Percentiles rank a stretch among this genome's conserved stretches.
phyloP scores from a whole-genome alignment of 768 basidiomycete genomes.

The Suillus lakei region DNA sequence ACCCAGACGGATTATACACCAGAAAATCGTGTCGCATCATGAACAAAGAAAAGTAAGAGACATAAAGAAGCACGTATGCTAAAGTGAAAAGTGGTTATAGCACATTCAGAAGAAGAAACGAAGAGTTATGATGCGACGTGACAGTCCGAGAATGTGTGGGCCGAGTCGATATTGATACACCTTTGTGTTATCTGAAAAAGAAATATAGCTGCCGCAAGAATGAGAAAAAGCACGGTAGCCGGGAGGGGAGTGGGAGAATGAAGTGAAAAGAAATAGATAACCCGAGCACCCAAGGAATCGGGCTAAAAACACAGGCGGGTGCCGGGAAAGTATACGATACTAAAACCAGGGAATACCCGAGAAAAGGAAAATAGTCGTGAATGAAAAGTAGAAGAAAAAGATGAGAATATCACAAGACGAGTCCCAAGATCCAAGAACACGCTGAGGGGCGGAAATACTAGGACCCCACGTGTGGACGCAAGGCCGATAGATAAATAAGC shows the following conservation, averaged over 20 bases:
- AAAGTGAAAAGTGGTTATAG: constrained; percentile 18
- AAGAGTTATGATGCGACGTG: constrained; percentile 36
- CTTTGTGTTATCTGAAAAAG: not conserved
- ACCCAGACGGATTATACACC: constrained; percentile 30
- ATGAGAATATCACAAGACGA: constrained; percentile 25
- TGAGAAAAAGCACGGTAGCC: not conserved
- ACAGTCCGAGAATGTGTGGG: constrained; percentile 32
- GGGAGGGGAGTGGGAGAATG: constrained; percentile 4
- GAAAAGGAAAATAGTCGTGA: constrained; percentile 9
- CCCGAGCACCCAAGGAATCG: constrained; percentile 19
- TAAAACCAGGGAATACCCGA: constrained; percentile 27
- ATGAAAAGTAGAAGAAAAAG: constrained; percentile 15
- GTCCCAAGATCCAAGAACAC: constrained; percentile 51
- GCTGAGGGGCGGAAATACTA: constrained; percentile 34
- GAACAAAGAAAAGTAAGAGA: constrained; percentile 24
- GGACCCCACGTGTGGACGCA: constrained; percentile 25
- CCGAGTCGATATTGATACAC: constrained; percentile 41
- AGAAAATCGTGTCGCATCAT: constrained; percentile 40
- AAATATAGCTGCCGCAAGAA: not conserved
- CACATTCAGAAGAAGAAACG: constrained; percentile 23
- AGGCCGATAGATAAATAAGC: constrained; percentile 39
- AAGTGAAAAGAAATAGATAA: constrained; percentile 22
- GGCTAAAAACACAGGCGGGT: constrained; percentile 33
- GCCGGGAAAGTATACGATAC: constrained; percentile 25
- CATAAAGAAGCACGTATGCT: not conserved